These are phyloP conservation scores for Comarum palustre DNA, from an alignment of 306 rosid species.

Conservation along the genomic window DNA sequence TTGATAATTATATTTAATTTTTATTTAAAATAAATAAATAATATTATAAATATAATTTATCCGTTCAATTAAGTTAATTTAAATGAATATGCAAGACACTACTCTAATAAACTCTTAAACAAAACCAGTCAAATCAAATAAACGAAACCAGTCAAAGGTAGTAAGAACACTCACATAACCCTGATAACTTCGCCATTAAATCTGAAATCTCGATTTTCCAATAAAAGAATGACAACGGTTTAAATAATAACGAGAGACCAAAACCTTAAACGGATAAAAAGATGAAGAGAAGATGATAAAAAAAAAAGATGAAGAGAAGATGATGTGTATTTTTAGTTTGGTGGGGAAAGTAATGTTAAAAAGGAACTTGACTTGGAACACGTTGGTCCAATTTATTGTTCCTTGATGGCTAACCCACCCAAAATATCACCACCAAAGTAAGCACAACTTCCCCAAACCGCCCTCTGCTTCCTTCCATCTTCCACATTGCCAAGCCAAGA, in stretches of 20 bases:
- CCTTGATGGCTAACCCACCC: slow-evolving; percentile 27
- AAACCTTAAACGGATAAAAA: background rate
- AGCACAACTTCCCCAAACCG: background rate
- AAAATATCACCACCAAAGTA: background rate
- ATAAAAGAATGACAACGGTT: background rate
- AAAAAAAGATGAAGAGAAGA: too few species aligned
- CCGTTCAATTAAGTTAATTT: too few species aligned
- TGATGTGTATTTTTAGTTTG: background rate
- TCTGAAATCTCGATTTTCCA: background rate
- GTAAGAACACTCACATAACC: too few species aligned
- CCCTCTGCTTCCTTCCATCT: background rate
- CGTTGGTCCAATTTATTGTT: slow-evolving; percentile 22
- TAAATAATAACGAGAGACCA: background rate
- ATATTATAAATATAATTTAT: too few species aligned
- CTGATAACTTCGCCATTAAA: background rate
- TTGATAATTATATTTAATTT: too few species aligned
- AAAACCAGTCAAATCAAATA: too few species aligned
- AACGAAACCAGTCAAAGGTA: too few species aligned
- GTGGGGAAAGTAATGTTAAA: background rate
- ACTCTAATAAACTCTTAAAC: too few species aligned
- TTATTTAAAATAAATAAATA: too few species aligned
- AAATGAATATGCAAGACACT: too few species aligned
- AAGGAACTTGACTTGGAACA: background rate
- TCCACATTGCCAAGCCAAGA: background rate
- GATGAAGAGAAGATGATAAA: too few species aligned